Evolutionary conservation across 257 asterid species (phyloP).

Genomic region (Coffea canephora): DNA sequence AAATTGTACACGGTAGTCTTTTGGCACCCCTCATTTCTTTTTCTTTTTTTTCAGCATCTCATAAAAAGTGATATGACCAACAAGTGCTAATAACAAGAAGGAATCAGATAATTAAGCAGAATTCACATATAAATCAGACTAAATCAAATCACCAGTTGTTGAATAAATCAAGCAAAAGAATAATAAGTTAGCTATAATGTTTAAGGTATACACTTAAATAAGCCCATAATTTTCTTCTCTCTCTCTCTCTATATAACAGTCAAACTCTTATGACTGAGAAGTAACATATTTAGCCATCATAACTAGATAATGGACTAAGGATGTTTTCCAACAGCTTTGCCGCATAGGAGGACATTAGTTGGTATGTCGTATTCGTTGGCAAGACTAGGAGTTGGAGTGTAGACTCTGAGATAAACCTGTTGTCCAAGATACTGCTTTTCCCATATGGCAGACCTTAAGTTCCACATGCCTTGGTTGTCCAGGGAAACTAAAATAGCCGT

Average conservation of each 20-base stretch:
- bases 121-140: background rate
- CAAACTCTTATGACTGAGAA: slow-evolving; percentile 65
- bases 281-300: background rate
- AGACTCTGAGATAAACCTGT: slow-evolving; percentile 78
- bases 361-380: slow-evolving; percentile 79
- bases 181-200: background rate
- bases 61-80: background rate
- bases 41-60: too few species aligned
- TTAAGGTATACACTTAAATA: slow-evolving; percentile 1
- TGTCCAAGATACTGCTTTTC: slow-evolving; percentile 91
- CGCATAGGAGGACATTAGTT: slow-evolving; percentile 72
- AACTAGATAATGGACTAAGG: slow-evolving; percentile 22
- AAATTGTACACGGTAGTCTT: too few species aligned
- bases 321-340: slow-evolving; percentile 68
- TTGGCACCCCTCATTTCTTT: too few species aligned
- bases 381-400: slow-evolving; percentile 45
- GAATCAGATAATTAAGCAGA: background rate
- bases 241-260: slow-evolving; percentile 28
- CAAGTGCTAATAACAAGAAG: background rate
- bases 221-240: slow-evolving; percentile 9
- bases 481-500: slow-evolving; percentile 71
- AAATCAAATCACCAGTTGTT: background rate
- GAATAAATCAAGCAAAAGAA: background rate
- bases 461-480: slow-evolving; percentile 99
- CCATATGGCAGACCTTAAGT: slow-evolving; percentile 90